Evolutionary conservation across 1,284 basidiomycete species (phyloP), one percentile per base, ranked within the genome.

Genomic region (Clitocybe nebularis): DNA sequence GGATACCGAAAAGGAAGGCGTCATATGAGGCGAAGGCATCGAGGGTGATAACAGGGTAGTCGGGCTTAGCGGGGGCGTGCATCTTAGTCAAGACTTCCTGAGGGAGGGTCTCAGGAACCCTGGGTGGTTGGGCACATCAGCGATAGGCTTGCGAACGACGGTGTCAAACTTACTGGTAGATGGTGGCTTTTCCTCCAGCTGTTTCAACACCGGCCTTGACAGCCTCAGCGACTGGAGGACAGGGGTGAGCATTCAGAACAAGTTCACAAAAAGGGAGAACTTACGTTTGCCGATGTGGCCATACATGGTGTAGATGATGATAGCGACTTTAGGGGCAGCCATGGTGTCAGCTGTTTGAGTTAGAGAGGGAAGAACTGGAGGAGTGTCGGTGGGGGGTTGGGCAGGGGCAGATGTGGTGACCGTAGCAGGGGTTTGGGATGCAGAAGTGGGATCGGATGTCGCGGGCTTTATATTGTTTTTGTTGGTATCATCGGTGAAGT

Each of bases 81-180:
- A 96, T 81, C 67, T 83, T 79, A 47, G 61, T 62, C 44, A 95
- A 73, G 46, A 96, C 68, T 19, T 91, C 86, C n/a, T 79, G 64
- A 2, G 84, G 61, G 43, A 95, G 83, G 5, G 91, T 96, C 72
- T 97, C 93, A 43, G 82, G 68, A 55, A 94, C 81, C 63, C 83
- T 85, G 48, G 2, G 39, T 8, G 22, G 20, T 21, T 44, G 23
- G 30, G 48, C n/a, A 14, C 16, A n/a, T 22, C 7, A 33, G 16
- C 0, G 25, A 16, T 8, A 36, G 53, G 29, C 23, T 10, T 30
- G 46, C 9, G 20, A 20, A 9, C 23, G 36, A 53, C 7, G 29
- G 13, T 8, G 17, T 24, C 30, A 41, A 21, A 68, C 81, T 51
- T 50, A 85, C 81, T 89, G 84, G 69, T 76, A 89, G 53, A 90